These are phyloP conservation scores for Alternaria sp. DNA, from an alignment of 2,329 filamentous ascomycete genomes.

Conservation along the genomic window DNA sequence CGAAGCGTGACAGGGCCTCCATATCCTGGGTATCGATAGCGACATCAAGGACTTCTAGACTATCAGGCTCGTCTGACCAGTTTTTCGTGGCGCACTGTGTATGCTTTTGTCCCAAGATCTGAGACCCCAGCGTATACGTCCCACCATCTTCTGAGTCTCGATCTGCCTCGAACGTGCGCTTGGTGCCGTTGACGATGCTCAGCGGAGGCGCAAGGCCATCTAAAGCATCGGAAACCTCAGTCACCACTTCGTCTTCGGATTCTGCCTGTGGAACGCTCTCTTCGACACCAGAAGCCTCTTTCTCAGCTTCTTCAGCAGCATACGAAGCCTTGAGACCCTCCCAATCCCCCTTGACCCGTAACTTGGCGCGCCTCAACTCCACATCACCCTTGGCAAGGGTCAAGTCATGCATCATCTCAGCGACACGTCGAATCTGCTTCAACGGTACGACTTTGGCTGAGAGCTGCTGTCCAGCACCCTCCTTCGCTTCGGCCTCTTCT, in stretches of 20 bases:
- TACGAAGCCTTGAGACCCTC: conserved; percentile 8
- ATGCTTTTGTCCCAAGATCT: background rate
- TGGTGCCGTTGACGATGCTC: background rate
- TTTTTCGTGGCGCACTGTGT: background rate
- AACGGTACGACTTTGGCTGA: background rate
- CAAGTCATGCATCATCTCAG: conserved; percentile 15
- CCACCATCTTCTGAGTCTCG: background rate
- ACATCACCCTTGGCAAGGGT: conserved; percentile 11
- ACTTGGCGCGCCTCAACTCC: conserved; percentile 11
- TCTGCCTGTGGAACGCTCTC: background rate
- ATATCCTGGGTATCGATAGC: background rate
- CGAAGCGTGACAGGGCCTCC: background rate
- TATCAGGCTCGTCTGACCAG: background rate
- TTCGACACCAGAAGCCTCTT: background rate
- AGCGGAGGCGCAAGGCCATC: background rate
- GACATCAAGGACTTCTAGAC: background rate
- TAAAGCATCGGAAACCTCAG: background rate
- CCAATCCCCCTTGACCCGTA: background rate
- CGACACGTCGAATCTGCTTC: conserved; percentile 5
- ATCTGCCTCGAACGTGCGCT: background rate
- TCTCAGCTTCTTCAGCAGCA: background rate
- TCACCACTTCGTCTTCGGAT: background rate
- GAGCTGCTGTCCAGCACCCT: conserved; percentile 10
- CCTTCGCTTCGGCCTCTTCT: background rate
- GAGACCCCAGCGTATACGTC: background rate